Evolutionary conservation across 495 filamentous ascomycete genomes (phyloP).

Genomic region (Oleoguttula mirabilis): DNA sequence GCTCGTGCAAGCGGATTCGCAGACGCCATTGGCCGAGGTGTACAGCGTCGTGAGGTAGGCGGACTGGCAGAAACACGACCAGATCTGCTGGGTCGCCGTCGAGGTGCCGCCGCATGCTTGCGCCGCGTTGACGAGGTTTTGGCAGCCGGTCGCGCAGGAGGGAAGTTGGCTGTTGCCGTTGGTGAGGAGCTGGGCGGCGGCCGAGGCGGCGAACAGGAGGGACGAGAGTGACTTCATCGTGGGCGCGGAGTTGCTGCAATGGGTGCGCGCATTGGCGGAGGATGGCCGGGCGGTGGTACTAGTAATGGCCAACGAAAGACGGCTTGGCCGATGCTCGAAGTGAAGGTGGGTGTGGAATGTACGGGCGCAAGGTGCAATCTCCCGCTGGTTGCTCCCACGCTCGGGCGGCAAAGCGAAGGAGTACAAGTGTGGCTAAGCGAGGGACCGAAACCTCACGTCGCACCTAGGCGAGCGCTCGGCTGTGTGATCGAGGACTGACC

Average conservation of each 20-base stretch:
- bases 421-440: too few species aligned
- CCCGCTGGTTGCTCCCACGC: too few species aligned
- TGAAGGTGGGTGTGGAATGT: too few species aligned
- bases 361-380: too few species aligned
- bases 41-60: slow-evolving; percentile 33
- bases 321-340: too few species aligned
- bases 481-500: too few species aligned
- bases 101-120: slow-evolving; percentile 31
- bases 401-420: too few species aligned
- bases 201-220: slow-evolving; percentile 6
- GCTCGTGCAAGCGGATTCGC: slow-evolving; percentile 31
- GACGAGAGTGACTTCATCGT: neutral
- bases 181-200: slow-evolving; percentile 21
- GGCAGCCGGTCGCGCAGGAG: slow-evolving; percentile 39
- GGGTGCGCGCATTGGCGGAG: too few species aligned
- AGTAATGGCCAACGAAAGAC: too few species aligned
- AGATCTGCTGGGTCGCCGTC: slow-evolving; percentile 31
- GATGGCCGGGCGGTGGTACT: too few species aligned
- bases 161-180: slow-evolving; percentile 34
- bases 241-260: neutral
- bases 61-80: slow-evolving; percentile 47
- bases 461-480: too few species aligned
- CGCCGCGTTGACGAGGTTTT: slow-evolving; percentile 35
- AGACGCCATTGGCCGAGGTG: slow-evolving; percentile 26
- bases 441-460: too few species aligned